Percentiles rank a stretch among this genome's conserved stretches.
Conservation (phyloP, 371 early-diverging fungal genomes). For the Mortierella sp. region DNA sequence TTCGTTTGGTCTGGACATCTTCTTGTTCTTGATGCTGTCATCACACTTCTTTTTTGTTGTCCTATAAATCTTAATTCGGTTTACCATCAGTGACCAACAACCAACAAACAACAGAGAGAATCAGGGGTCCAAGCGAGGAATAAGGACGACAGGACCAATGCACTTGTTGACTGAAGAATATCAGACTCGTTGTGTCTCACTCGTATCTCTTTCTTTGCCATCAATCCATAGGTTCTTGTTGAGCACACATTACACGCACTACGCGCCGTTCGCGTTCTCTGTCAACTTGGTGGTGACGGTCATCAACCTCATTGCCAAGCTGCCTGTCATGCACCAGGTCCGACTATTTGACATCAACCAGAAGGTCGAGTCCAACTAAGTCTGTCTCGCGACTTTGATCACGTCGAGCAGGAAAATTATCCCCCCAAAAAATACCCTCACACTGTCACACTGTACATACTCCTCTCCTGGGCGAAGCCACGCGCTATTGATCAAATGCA, state of each 20-base stretch:
- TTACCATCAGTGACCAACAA: neutral
- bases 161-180: neutral
- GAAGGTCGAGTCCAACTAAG: constrained; percentile 57
- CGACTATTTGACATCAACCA: constrained; percentile 95
- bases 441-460: constrained; percentile 2
- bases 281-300: constrained; percentile 88
- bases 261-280: constrained; percentile 87
- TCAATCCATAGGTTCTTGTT: constrained; percentile 84
- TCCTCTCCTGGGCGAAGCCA: constrained; percentile 1
- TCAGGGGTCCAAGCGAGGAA: constrained; percentile 8
- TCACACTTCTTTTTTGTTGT: neutral
- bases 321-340: constrained; percentile 96
- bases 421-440: neutral
- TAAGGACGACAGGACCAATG: neutral
- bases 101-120: neutral
- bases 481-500: neutral
- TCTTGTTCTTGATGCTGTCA: neutral
- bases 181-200: neutral
- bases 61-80: constrained; percentile 6
- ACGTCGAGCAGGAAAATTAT: neutral
- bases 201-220: too few relatives aligned
- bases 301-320: constrained; percentile 91
- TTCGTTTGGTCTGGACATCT: neutral
- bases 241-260: constrained; percentile 96
- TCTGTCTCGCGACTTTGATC: neutral